These are phyloP conservation scores for Allantophomopsis cytisporea DNA, from an alignment of 2,329 filamentous ascomycete genomes.

Conservation along the genomic window DNA sequence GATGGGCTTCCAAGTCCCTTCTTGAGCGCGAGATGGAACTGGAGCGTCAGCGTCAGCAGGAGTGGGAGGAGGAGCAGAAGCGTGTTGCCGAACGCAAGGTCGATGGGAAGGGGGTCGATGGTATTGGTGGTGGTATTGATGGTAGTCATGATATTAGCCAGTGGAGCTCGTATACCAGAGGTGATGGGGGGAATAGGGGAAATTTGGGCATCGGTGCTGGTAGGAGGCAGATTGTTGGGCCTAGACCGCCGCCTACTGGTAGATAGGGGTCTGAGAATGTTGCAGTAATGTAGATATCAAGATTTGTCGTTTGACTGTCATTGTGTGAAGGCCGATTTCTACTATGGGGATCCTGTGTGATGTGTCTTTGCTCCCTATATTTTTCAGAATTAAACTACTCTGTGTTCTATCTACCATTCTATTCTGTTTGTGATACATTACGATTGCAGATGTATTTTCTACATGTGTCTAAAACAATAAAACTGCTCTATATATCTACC, in stretches of 20 bases:
- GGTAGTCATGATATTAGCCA: constrained; percentile 66
- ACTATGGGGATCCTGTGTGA: too few relatives aligned
- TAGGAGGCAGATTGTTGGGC: constrained; percentile 67
- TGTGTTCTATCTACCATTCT: too few relatives aligned
- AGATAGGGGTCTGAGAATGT: too few relatives aligned
- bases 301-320: too few relatives aligned
- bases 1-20: constrained; percentile 38
- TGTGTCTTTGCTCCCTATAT: too few relatives aligned
- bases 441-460: too few relatives aligned
- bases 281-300: too few relatives aligned
- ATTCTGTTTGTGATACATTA: too few relatives aligned
- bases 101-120: constrained; percentile 37
- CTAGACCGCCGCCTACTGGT: constrained; percentile 43
- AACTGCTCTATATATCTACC: too few relatives aligned
- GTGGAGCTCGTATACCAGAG: constrained; percentile 62
- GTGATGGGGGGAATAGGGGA: constrained; percentile 60
- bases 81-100: constrained; percentile 40
- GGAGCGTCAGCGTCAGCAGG: constrained; percentile 41
- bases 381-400: too few relatives aligned
- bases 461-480: too few relatives aligned
- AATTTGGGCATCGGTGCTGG: constrained; percentile 53
- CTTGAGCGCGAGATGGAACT: constrained; percentile 47
- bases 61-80: constrained; percentile 64
- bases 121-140: constrained; percentile 50
- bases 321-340: too few relatives aligned